phyloP scores from a whole-genome alignment of 371 early-diverging fungal genomes.

The Apophysomyces sp. region DNA sequence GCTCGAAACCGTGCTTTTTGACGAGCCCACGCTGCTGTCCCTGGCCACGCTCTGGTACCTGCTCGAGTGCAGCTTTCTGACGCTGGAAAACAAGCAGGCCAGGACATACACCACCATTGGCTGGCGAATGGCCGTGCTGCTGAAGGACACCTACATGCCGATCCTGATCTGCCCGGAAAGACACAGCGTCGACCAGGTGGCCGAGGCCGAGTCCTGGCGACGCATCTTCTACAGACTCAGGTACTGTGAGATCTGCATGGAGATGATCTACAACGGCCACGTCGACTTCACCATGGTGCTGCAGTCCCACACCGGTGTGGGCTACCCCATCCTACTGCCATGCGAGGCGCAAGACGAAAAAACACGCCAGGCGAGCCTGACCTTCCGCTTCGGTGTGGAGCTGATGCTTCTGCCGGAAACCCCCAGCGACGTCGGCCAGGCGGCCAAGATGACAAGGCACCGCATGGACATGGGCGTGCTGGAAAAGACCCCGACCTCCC shows the following conservation, averaged over 20 bases:
- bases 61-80: slow-evolving; percentile 22
- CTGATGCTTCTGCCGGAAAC: background rate
- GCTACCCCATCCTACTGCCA: slow-evolving; percentile 26
- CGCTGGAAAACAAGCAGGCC: slow-evolving; percentile 28
- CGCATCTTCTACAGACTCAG: slow-evolving; percentile 36
- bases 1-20: slow-evolving; percentile 31
- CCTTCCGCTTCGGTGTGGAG: background rate
- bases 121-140: slow-evolving; percentile 37
- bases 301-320: slow-evolving; percentile 30
- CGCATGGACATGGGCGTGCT: slow-evolving; percentile 24
- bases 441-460: slow-evolving; percentile 15
- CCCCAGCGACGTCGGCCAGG: background rate
- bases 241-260: slow-evolving; percentile 26
- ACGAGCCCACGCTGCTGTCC: slow-evolving; percentile 27
- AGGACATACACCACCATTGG: slow-evolving; percentile 31
- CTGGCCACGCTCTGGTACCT: slow-evolving; percentile 23
- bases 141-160: slow-evolving; percentile 22
- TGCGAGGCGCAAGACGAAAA: slow-evolving; percentile 15
- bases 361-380: slow-evolving; percentile 2
- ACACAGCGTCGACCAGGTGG: background rate
- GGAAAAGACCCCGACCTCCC: slow-evolving; percentile 14
- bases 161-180: background rate
- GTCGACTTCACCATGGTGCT: slow-evolving; percentile 22
- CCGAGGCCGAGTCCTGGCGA: slow-evolving; percentile 41
- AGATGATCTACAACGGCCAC: slow-evolving; percentile 26